Evolutionary conservation across 371 early-diverging fungal species (phyloP), one percentile per base, ranked within the genome.

Genomic region (Rhizomucor miehei): DNA sequence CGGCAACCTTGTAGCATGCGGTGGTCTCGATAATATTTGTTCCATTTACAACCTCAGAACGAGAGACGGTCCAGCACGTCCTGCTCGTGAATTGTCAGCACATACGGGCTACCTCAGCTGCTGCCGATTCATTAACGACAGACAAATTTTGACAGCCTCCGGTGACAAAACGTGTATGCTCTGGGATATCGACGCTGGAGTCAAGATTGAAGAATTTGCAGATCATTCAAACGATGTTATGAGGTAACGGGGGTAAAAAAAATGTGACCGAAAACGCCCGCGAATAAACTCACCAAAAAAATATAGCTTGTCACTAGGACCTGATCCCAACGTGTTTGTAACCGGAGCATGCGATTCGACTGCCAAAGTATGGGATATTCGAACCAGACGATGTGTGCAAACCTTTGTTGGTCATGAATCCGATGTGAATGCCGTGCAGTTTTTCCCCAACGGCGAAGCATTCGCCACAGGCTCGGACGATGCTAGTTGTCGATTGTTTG

Each of bases 261-360:
- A 29, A 29, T 5, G 8, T 29, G 8, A 29, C 8, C 5, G 5
- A 29, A 8, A 43, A 40, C 52, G 6, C 5, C 41, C 41, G 16
- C 45, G 5, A 5, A 4, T 20, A 11, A 17, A 20, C 45, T 45
- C 21, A 45, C 45, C 5, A 8, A 24, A 5, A 51, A 38, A 11
- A 5, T 16, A 29, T 62, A 87, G 90, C 63, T 67, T 99, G 46
- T 93, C 96, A 51, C 73, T 97, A 55, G 82, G 88, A 11, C 92
- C 96, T 2, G 91, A 93, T 72, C 93, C 94, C 51, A 93, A 92
- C 69, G 84, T 95, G 25, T 98, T 99, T 76, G 98, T 97, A 4
- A 90, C 94, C 8, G 99, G 95, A 60, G 98, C 96, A 48, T 99
- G 99, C 69, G 99, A 99, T 71, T 87, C 97, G n/a, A 95, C 98